phyloP scores from a whole-genome alignment of 257 asterid genomes.

The Solanum chaucha region DNA sequence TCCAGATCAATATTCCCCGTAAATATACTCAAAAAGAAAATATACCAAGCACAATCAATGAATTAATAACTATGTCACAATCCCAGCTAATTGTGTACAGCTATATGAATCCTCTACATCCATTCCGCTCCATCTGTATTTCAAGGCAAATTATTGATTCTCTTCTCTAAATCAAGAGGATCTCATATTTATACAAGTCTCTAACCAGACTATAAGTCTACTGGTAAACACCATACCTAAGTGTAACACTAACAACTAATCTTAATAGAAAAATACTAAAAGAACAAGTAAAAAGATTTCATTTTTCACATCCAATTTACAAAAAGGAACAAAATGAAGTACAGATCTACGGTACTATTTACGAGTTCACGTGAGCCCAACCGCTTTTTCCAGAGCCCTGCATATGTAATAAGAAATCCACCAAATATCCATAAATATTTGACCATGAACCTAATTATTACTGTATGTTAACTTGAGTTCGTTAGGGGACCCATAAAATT shows the following conservation, averaged over 20 bases:
- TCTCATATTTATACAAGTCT: neutral
- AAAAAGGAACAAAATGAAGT: neutral
- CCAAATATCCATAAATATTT: neutral
- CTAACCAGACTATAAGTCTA: neutral
- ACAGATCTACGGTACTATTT: neutral
- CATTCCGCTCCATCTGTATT: neutral
- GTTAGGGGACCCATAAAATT: neutral
- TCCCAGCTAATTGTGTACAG: neutral
- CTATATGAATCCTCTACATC: neutral
- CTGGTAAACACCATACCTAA: neutral
- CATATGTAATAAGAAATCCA: neutral
- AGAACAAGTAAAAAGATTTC: neutral
- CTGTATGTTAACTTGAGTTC: neutral
- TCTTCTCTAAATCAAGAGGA: neutral
- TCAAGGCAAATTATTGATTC: neutral
- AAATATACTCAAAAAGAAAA: too few relatives aligned
- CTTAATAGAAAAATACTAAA: neutral
- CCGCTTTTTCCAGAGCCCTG: neutral
- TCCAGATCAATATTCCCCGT: neutral
- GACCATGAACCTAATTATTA: neutral
- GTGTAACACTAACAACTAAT: neutral
- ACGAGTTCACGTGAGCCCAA: neutral
- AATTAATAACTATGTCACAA: neutral
- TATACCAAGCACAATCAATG: neutral
- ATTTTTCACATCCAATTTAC: neutral